Evolutionary conservation across 2,329 filamentous ascomycete genomes (phyloP), one percentile per base, ranked within the genome.

Genomic region (Elsinoe australis): DNA sequence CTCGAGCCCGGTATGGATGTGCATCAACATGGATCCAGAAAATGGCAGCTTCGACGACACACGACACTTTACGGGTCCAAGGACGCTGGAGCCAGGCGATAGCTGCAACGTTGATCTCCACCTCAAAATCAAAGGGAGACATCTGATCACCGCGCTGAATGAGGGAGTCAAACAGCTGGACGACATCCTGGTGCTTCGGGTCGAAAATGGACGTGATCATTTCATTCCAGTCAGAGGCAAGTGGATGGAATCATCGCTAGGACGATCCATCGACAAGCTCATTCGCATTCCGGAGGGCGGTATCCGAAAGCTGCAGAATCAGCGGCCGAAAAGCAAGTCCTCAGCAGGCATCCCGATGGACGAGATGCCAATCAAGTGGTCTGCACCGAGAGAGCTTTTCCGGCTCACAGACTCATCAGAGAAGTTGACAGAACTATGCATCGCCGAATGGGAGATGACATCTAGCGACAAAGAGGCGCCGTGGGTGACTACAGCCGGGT

Each of bases 381-480:
- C 88, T 8, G 88, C 88, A 1, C 90, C 92, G 1, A 81, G 85
- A 52, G 90, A 95, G 64, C 73, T 96, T 6, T 94, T 95, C 67
- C 82, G 83, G 61, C 76, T 98, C 59, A 95, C 88, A 4, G 87
- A 95, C 63, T 79, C 82, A 8, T 75, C 95, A 64, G 76, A 80
- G 59, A 72, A 75, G 56, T 61, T 80, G 56, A 70, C 70, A 21
- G 75, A 78, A 55, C 71, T 78, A 26, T 72, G 76, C 8, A 64
- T 80, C 19, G 78, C 78, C 6, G 79, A 82, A 55, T 81, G 76
- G 76, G 72, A 71, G 38, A 82, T 81, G 78, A 74, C 69, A 21
- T 68, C 69, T 46, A 65, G 67, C 26, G 49, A 60, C 41, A 29
- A 47, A 42, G 53, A 56, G 47, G 69, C 73, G 22, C 76, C 75